Base-by-base conservation (phyloP, 1,284 basidiomycete species). In the Ganoderma sinense region DNA sequence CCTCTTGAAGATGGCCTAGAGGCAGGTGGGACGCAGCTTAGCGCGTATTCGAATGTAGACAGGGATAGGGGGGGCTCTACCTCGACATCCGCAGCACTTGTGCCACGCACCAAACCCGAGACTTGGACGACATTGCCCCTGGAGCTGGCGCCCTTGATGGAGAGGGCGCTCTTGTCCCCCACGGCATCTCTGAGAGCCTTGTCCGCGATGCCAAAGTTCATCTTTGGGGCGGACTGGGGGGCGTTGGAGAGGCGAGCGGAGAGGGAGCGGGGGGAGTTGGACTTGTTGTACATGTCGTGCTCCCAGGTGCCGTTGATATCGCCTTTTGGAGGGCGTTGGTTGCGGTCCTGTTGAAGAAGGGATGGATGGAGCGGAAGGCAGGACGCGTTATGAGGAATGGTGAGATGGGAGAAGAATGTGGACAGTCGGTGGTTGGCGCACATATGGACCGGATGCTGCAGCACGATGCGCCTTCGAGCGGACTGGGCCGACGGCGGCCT, bases 51-150 rank as follows among this genome's bases (percentile, higher is more conserved):
- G 31, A 14, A 40, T 39, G 29, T 23, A 41, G n/a, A 59, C 10
- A 33, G 48, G 26, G 45, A 26, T 43, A 43, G 40, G 53, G n/a
- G 62, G n/a, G 61, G 79, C 86, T 68, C 4, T 66, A 89, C 89
- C 76, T 90, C 88, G 66, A 96, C 95, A 77, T 96, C 94, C 41
- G 92, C 94, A 29, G 93, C 86, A 2, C 92, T 95, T 36, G 94
- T 96, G 6, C 94, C 95, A 23, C 81, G 82, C 7, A 92, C 93
- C 36, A 96, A 82, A 8, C 92, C 93, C 11, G 88, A 84, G 18
- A 96, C 91, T 75, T 95, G 89, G 0, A 96, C 90, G 63, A 94
- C 90, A 70, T 93, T 93, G 14, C 89, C 88, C 29, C 82, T 80
- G 23, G 83, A 79, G 69, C 89, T 85, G 13, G 93, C 93, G 11